Conservation (phyloP, 73 alveolate species). For the Paramecium tetraurelia region DNA sequence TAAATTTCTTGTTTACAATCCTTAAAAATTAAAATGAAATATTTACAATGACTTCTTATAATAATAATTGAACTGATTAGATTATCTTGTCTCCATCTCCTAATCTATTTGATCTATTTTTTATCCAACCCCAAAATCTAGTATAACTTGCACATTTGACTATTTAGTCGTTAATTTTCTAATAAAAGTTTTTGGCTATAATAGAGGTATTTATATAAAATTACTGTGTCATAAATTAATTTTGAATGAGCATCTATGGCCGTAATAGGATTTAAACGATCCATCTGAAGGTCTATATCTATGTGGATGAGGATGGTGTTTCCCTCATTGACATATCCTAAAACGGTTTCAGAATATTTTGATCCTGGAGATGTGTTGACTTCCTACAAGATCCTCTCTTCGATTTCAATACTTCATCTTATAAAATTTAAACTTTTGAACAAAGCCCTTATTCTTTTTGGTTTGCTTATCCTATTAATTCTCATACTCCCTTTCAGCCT, state of each 20-base stretch:
- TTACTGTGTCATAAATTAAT: neutral
- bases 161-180: neutral
- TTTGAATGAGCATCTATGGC: neutral
- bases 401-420: constrained; percentile 10
- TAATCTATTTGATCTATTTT: constrained; percentile 15
- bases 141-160: neutral
- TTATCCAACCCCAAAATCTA: neutral
- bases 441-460: neutral
- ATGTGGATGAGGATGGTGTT: constrained; percentile 4
- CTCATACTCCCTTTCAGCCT: constrained; percentile 17
- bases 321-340: neutral
- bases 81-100: constrained; percentile 28
- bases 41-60: constrained; percentile 3
- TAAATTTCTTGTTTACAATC: constrained; percentile 34
- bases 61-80: neutral
- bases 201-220: neutral
- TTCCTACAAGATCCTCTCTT: constrained; percentile 5
- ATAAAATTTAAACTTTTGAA: neutral
- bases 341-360: neutral
- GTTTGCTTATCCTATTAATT: neutral
- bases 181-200: neutral
- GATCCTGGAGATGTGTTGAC: neutral
- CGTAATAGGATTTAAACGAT: neutral
- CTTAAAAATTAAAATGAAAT: neutral
- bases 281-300: neutral